phyloP scores from a whole-genome alignment of 1,284 basidiomycete genomes.

The Tetrapyrgos nigripes region DNA sequence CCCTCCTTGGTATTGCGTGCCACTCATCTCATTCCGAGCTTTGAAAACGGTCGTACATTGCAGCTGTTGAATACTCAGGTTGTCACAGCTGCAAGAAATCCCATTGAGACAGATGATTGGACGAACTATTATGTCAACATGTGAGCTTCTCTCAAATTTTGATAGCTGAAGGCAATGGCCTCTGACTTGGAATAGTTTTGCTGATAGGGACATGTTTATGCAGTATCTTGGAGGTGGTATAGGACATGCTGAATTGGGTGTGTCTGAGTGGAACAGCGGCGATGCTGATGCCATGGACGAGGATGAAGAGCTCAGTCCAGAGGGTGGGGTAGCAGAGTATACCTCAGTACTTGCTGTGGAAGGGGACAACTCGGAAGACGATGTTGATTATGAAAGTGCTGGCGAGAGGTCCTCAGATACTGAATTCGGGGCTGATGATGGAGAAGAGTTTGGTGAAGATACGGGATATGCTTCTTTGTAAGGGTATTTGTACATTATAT shows the following conservation, averaged over 20 bases:
- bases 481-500: not conserved
- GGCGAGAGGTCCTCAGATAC: too few species aligned
- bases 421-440: not conserved
- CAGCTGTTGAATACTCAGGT: not conserved
- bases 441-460: not conserved
- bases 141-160: not conserved
- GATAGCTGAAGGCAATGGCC: not conserved
- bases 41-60: not conserved
- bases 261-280: too few species aligned
- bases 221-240: conserved; percentile 1
- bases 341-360: too few species aligned
- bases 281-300: too few species aligned
- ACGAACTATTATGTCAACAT: not conserved
- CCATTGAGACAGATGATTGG: not conserved
- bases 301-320: too few species aligned
- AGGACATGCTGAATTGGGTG: not conserved
- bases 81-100: not conserved
- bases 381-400: not conserved
- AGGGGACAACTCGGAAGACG: not conserved
- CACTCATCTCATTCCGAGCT: conserved; percentile 3
- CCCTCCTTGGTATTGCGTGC: not conserved
- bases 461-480: not conserved
- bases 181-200: not conserved
- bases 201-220: conserved; percentile 12
- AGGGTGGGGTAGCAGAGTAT: too few species aligned